Evolutionary conservation across 106 monocot species (phyloP), one percentile per base, ranked within the genome.

Genomic region (Narthecium ossifragum): DNA sequence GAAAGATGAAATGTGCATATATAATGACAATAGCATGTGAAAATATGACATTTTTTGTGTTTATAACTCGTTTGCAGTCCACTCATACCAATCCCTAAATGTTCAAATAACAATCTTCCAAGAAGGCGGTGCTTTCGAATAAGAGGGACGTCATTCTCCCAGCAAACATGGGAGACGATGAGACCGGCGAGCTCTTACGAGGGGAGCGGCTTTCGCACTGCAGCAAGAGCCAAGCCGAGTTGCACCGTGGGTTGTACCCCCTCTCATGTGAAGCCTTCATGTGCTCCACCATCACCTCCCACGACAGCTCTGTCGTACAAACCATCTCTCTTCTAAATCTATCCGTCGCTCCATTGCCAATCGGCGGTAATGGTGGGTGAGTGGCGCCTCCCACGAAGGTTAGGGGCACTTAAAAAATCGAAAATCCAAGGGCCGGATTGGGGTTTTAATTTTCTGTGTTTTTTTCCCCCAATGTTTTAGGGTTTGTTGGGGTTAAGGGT

Each of bases 61-160:
- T n/a, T n/a, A n/a, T n/a, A n/a, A n/a, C n/a, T n/a, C n/a, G n/a
- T n/a, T n/a, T n/a, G n/a, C n/a, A n/a, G n/a, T n/a, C n/a, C n/a
- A n/a, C n/a, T n/a, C n/a, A n/a, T n/a, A n/a, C n/a, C n/a, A n/a
- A n/a, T n/a, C n/a, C n/a, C n/a, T n/a, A n/a, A n/a, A n/a, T n/a
- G n/a, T n/a, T n/a, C n/a, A n/a, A n/a, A n/a, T n/a, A n/a, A n/a
- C n/a, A n/a, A n/a, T n/a, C n/a, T n/a, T n/a, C n/a, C n/a, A n/a
- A n/a, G n/a, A n/a, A n/a, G n/a, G 52, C 80, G 48, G 63, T 89
- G 89, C 72, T 93, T 93, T 88, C 93, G 89, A 25, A 62, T 74
- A 46, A 70, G 54, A 6, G 82, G 80, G 21, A 63, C 72, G 33
- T 76, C 39, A 15, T 64, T 67, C 14, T 40, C 73, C 67, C 77